Evolutionary conservation across 805 yeast species (phyloP), one percentile per base, ranked within the genome.

Genomic region (Spathaspora sp.): DNA sequence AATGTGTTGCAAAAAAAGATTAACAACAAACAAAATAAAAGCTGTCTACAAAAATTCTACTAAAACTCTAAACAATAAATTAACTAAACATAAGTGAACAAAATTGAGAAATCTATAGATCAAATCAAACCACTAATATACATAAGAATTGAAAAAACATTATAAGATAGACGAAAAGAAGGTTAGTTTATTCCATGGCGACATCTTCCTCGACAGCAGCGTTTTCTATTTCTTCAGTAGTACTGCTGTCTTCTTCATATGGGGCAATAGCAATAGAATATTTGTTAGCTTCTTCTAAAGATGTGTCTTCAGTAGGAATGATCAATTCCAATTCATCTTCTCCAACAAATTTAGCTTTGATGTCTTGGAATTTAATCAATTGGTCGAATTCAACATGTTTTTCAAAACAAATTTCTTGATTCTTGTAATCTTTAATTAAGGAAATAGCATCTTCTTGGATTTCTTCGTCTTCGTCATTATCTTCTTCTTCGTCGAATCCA

Each of bases 301-400:
- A 61, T 38, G 59, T 62, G 31, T 57, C 57, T 47, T 66, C 68
- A 52, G 68, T 69, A 48, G 79, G 79, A 54, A 74, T 68, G 44
- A 66, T 65, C 54, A 74, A 61, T 60, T 73, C 76, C 53, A 74
- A 68, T 62, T 74, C 78, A 50, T 70, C 73, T 48, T 68, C 67
- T 39, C 63, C 64, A 52, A 68, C 54, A 56, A 73, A 70, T 49
- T 61, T 62, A 28, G 78, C 78, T 53, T 60, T 65, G 55, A 74
- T 70, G 57, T 70, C 67, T 44, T 68, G 66, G 46, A 63, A 65
- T 50, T 69, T 69, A 54, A 74, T 64, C 28, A 65, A 49, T 59
- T 72, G 72, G 50, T 70, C 76, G 55, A 74, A 74, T 50, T 68
- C 68, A 58, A 72, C 73, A 55, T 69, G 72, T 61, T 74, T 74